These are phyloP conservation scores for Diplosphaera chodatii DNA, from an alignment of 139 green algal species.

Conservation along the genomic window DNA sequence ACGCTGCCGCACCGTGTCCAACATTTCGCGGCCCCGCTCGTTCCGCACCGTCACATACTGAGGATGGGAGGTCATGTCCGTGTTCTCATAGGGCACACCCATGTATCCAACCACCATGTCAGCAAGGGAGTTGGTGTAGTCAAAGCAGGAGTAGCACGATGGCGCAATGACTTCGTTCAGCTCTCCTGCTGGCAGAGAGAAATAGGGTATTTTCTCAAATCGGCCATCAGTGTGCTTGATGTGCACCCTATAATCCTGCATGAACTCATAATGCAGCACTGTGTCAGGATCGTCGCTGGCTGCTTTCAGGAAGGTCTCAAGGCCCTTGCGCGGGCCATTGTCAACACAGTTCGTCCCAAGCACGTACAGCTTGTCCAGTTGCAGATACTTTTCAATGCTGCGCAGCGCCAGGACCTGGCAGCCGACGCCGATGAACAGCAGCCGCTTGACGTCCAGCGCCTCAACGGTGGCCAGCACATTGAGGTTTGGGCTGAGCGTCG, in stretches of 20 bases:
- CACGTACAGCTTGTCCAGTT: conserved; percentile 91
- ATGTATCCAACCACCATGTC: conserved; percentile 97
- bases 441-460: conserved; percentile 63
- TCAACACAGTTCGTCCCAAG: conserved; percentile 90
- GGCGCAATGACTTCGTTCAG: conserved; percentile 91
- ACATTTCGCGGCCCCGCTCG: conserved; percentile 68
- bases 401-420: conserved; percentile 91
- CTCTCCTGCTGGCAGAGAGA: conserved; percentile 82
- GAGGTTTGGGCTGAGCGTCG: conserved; percentile 84
- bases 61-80: conserved; percentile 79
- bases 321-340: conserved; percentile 76
- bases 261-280: conserved; percentile 97
- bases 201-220: conserved; percentile 94
- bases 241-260: conserved; percentile 83
- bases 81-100: conserved; percentile 73
- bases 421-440: conserved; percentile 94
- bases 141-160: conserved; percentile 94
- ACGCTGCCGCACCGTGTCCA: conserved; percentile 47
- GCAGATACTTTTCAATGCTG: conserved; percentile 78
- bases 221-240: conserved; percentile 76
- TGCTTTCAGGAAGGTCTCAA: conserved; percentile 86
- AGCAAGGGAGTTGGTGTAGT: conserved; percentile 92
- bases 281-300: conserved; percentile 67
- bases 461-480: conserved; percentile 91
- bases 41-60: conserved; percentile 94